Evolutionary conservation across 192 early-diverging fungal genomes (phyloP).

Genomic region (Coemansia sp.): DNA sequence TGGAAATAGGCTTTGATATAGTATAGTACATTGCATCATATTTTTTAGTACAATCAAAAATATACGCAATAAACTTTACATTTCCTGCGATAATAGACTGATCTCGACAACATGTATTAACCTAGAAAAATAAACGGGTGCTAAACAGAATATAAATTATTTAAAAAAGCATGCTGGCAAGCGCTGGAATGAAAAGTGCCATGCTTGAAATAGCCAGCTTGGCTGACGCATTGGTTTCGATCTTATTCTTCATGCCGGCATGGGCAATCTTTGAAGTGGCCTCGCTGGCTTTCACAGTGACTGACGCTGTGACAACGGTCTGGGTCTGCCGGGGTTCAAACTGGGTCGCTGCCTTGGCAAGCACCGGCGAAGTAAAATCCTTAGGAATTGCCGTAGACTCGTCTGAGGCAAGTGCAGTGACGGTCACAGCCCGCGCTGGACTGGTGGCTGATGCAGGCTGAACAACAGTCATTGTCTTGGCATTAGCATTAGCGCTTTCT

Average conservation of each 20-base stretch:
- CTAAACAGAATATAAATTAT: not conserved
- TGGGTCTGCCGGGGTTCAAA: conserved; percentile 10
- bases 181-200: not conserved
- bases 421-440: not conserved
- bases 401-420: not conserved
- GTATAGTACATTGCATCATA: too few species aligned
- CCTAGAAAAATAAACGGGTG: not conserved
- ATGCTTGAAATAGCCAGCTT: not conserved
- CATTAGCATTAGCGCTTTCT: conserved; percentile 1
- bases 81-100: not conserved
- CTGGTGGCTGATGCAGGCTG: not conserved
- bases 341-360: conserved; percentile 20
- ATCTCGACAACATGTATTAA: conserved; percentile 1
- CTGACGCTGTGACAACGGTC: not conserved
- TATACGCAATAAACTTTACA: not conserved
- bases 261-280: conserved; percentile 9
- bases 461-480: not conserved
- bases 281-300: not conserved
- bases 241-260: conserved; percentile 36
- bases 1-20: too few species aligned
- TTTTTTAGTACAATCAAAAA: not conserved
- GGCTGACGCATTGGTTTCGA: not conserved
- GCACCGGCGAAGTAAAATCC: conserved; percentile 16
- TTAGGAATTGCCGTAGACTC: not conserved
- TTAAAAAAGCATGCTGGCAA: conserved; percentile 6